phyloP scores from a whole-genome alignment of 495 filamentous ascomycete genomes.

The Extremus antarcticus region DNA sequence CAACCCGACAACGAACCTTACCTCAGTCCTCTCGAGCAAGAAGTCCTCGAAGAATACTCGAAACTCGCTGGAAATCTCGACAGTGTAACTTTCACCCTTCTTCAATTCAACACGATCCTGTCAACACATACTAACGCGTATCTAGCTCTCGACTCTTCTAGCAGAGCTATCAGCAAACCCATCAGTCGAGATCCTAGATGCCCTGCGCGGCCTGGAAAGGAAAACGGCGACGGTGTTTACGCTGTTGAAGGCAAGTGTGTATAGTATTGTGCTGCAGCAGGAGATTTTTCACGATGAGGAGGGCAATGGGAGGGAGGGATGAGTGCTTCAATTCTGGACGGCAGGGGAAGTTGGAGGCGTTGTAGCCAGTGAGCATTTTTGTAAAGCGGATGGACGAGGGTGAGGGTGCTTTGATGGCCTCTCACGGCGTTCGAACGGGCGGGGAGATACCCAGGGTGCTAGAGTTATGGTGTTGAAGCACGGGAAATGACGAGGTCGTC shows the following conservation, averaged over 20 bases:
- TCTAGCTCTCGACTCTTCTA: slow-evolving; percentile 50
- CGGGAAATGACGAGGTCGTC: too few species aligned
- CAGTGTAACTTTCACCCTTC: slow-evolving; percentile 42
- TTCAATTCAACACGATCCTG: neutral
- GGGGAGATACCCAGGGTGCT: too few species aligned
- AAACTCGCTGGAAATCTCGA: slow-evolving; percentile 84
- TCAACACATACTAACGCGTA: slow-evolving; percentile 1
- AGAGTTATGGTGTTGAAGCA: too few species aligned
- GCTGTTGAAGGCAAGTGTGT: slow-evolving; percentile 91
- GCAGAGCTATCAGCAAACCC: slow-evolving; percentile 52
- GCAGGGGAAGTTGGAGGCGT: neutral
- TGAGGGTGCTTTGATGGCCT: too few species aligned
- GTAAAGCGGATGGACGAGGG: too few species aligned
- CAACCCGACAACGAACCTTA: slow-evolving; percentile 7
- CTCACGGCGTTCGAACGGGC: too few species aligned
- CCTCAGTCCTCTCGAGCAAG: slow-evolving; percentile 75
- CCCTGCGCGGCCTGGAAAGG: slow-evolving; percentile 76
- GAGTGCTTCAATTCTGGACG: neutral
- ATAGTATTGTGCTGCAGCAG: slow-evolving; percentile 95
- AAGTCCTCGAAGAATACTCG: slow-evolving; percentile 87
- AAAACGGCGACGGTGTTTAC: slow-evolving; percentile 93
- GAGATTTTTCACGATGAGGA: slow-evolving; percentile 62
- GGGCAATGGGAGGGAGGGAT: slow-evolving; percentile 12
- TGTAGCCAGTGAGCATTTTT: too few species aligned
- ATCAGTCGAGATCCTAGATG: slow-evolving; percentile 65